Percentiles rank a stretch among this genome's conserved stretches.
Conservation (phyloP, 192 early-diverging fungal genomes). For the Rhizoclosmatium globosum region DNA sequence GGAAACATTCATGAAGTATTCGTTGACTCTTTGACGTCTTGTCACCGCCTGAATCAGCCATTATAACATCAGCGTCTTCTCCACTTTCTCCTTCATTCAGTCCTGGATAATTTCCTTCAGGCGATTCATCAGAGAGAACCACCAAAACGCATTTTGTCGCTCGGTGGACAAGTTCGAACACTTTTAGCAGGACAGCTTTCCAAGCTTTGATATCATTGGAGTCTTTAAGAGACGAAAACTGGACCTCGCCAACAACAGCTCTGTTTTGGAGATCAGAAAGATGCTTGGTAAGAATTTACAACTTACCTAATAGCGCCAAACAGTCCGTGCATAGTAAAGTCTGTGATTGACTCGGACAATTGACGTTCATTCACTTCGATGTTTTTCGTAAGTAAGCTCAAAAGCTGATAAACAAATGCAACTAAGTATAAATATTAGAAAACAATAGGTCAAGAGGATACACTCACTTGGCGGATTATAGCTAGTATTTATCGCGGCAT, state of each 20-base stretch:
- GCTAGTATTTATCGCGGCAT: neutral
- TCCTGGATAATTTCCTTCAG: slow-evolving; percentile 90
- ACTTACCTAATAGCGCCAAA: slow-evolving; percentile 63
- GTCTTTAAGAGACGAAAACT: slow-evolving; percentile 6
- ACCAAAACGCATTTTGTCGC: slow-evolving; percentile 45
- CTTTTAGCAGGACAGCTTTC: slow-evolving; percentile 19
- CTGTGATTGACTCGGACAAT: slow-evolving; percentile 58
- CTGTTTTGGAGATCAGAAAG: neutral
- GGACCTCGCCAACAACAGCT: slow-evolving; percentile 38
- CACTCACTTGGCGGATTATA: slow-evolving; percentile 1
- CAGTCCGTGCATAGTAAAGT: slow-evolving; percentile 64
- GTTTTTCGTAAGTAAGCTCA: slow-evolving; percentile 59
- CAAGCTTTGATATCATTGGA: slow-evolving; percentile 19
- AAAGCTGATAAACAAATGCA: slow-evolving; percentile 59
- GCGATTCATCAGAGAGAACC: slow-evolving; percentile 47
- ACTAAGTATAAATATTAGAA: slow-evolving; percentile 35
- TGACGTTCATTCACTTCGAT: slow-evolving; percentile 51
- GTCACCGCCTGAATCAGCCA: slow-evolving; percentile 53
- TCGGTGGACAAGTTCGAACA: slow-evolving; percentile 22
- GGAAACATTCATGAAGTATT: slow-evolving; percentile 90
- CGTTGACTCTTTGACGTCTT: slow-evolving; percentile 80
- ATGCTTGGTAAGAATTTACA: neutral
- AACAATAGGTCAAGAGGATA: neutral
- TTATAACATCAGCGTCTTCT: slow-evolving; percentile 37
- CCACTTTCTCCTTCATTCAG: slow-evolving; percentile 72